Evolutionary conservation across 495 filamentous ascomycete genomes (phyloP), one percentile per base, ranked within the genome.

Genomic region (Podospora fimiseda): DNA sequence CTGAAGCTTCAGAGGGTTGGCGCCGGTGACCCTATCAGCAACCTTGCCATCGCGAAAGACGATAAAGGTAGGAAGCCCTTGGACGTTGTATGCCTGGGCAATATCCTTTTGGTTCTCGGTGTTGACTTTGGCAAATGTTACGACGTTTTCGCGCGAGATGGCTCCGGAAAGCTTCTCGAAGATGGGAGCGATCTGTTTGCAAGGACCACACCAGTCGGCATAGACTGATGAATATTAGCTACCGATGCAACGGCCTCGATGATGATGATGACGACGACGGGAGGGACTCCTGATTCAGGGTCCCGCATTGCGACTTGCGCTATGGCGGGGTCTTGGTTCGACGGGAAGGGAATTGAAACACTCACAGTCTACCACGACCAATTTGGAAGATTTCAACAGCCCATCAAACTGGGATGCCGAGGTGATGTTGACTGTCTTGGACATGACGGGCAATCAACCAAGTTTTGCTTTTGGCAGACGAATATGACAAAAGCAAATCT

Each of bases 291-390:
- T n/a, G 11, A 16, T 30, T 23, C 20, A 9, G 11, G 21, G 24
- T 19, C 46, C 16, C 6, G 27, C 51, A 18, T 6, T 7, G 42
- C 9, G n/a, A 23, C 14, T 21, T 5, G 33, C 15, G 4, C 9
- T 9, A 56, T 58, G 53, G 55, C 49, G 58, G 60, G 60, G 60
- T 33, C 27, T 33, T 33, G 27, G 11, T 33, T 33, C n/a, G n/a
- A n/a, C n/a, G n/a, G n/a, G 16, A 19, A 43, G 14, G 13, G 36
- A 30, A 24, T 9, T 15, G 30, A 8, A 37, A 44, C 36, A 78
- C 89, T 81, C 71, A 94, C 90, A 96, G 73, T 95, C 86, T 58
- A 83, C 80, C 41, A 96, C 84, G 27, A 96, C 87, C 51, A 95
- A 78, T 43, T 72, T 80, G 19, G 84, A 87, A 36, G 74, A 77